A percentile compares a stretch with the other conserved stretches of the same genome.
Evolutionary conservation across 768 basidiomycete species (phyloP).

Genomic region (Tulasnella sp.): DNA sequence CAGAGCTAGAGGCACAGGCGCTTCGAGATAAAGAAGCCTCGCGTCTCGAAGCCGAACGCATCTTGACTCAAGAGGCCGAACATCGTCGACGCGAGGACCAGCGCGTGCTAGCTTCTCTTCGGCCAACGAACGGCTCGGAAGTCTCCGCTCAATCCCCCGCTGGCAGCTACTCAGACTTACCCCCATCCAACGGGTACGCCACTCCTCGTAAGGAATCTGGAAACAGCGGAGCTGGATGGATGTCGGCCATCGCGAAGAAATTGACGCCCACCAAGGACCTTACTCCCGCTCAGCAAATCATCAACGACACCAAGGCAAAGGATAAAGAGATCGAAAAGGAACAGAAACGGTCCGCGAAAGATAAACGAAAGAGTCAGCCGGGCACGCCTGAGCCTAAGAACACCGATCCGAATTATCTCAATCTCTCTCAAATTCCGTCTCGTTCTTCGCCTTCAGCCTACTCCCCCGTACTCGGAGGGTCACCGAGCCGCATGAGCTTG

Average conservation of each 20-base stretch:
- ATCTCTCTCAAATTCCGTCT: conserved; percentile 37
- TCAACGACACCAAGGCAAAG: conserved; percentile 57
- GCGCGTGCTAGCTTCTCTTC: conserved; percentile 62
- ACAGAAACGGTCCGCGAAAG: conserved; percentile 21
- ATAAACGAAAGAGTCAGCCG: conserved; percentile 39
- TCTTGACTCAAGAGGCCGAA: conserved; percentile 58
- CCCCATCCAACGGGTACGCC: not conserved
- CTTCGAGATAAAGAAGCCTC: conserved; percentile 64
- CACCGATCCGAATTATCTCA: conserved; percentile 43
- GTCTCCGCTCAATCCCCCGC: not conserved
- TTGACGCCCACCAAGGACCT: conserved; percentile 62
- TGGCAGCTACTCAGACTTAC: not conserved
- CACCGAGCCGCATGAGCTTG: not conserved
- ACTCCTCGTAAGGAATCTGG: conserved; percentile 12
- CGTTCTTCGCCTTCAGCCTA: conserved; percentile 5
- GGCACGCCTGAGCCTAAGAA: conserved; percentile 40
- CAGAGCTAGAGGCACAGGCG: conserved; percentile 72
- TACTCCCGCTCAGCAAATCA: conserved; percentile 79
- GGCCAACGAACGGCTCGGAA: not conserved
- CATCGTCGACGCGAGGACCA: conserved; percentile 58
- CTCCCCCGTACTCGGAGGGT: conserved; percentile 17
- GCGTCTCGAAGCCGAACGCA: conserved; percentile 65
- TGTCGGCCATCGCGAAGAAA: conserved; percentile 59
- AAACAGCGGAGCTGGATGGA: conserved; percentile 39
- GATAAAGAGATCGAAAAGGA: conserved; percentile 32